Conservation (phyloP, 2,329 filamentous ascomycete genomes). For the Didymella exigua region DNA sequence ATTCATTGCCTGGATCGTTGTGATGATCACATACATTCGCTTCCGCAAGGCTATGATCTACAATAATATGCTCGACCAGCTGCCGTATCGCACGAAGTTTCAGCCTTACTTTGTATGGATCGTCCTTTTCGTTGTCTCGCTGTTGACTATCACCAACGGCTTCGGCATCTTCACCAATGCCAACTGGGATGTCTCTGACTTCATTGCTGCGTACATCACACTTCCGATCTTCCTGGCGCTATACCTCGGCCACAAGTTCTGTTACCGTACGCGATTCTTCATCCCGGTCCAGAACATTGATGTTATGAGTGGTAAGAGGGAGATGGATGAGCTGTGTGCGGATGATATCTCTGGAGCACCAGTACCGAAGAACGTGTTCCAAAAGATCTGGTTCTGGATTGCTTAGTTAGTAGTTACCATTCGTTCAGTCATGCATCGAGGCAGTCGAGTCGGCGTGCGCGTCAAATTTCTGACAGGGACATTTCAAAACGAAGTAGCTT, state of each 20-base stretch:
- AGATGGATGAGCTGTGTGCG: slow-evolving; percentile 46
- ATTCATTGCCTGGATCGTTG: slow-evolving; percentile 62
- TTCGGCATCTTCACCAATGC: slow-evolving; percentile 60
- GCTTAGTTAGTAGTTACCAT: slow-evolving; percentile 27
- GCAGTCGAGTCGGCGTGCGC: neutral
- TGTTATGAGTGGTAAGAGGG: slow-evolving; percentile 41
- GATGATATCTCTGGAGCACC: slow-evolving; percentile 38
- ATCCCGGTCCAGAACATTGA: slow-evolving; percentile 40
- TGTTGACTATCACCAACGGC: slow-evolving; percentile 45
- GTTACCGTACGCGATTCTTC: slow-evolving; percentile 34
- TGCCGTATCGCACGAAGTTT: slow-evolving; percentile 57
- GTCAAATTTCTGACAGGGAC: neutral
- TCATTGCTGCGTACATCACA: slow-evolving; percentile 59
- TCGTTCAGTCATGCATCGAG: neutral
- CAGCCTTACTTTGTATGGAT: slow-evolving; percentile 63
- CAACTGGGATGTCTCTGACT: slow-evolving; percentile 55
- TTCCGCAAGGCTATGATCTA: slow-evolving; percentile 57
- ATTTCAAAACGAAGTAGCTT: neutral
- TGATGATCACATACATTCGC: slow-evolving; percentile 64
- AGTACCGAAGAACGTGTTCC: slow-evolving; percentile 41
- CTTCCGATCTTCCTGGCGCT: slow-evolving; percentile 44
- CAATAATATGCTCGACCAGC: slow-evolving; percentile 61
- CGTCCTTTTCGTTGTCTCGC: slow-evolving; percentile 58
- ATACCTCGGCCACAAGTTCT: slow-evolving; percentile 45
- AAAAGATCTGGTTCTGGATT: slow-evolving; percentile 47